Evolutionary conservation across 805 yeast species (phyloP), one percentile per base, ranked within the genome.

Genomic region (Kuraishia piskuri): DNA sequence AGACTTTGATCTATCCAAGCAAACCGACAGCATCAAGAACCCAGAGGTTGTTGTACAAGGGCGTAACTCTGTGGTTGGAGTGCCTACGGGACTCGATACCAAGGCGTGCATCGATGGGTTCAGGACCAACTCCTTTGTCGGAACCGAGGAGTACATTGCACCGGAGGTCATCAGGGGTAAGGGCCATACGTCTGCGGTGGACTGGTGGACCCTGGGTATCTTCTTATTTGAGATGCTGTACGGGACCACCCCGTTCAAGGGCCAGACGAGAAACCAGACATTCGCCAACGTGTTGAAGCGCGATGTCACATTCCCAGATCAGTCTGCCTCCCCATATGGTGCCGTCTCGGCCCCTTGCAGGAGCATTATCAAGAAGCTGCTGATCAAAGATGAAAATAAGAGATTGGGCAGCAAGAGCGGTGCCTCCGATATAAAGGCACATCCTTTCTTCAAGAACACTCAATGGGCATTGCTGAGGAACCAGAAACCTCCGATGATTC

Each of bases 121-220:
- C 69, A 76, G 98, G 62, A 94, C 99, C 1, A 95, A 94, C 68
- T 91, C 98, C 0, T 94, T 94, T 74, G 99, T 94, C 37, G 99
- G 99, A 1, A 94, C 99, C 0, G 99, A 94, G 65, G 99, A 94
- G 66, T 94, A 94, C 67, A 90, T 94, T 62, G 98, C 99, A 0
- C 99, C 99, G 0, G 99, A 94, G 64, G 99, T 94, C 3, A 94
- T 94, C 53, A 76, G 94, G 66, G 98, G 98, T 1, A 88, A 91
- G 61, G 99, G 99, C 1, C 99, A 94, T 63, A 92, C 98, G 0
- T 86, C 92, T 7, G 97, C 98, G 0, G 99, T 94, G 19, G 99
- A 94, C 68, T 94, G 99, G 99, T 94, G 99, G 99, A 94, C 99
- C 0, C 73, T 94, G 58, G 99, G 99, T 2, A 90, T 94, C 21